Evolutionary conservation across 75 land plant species (phyloP).

Genomic region (Adiantum capillusveneris): DNA sequence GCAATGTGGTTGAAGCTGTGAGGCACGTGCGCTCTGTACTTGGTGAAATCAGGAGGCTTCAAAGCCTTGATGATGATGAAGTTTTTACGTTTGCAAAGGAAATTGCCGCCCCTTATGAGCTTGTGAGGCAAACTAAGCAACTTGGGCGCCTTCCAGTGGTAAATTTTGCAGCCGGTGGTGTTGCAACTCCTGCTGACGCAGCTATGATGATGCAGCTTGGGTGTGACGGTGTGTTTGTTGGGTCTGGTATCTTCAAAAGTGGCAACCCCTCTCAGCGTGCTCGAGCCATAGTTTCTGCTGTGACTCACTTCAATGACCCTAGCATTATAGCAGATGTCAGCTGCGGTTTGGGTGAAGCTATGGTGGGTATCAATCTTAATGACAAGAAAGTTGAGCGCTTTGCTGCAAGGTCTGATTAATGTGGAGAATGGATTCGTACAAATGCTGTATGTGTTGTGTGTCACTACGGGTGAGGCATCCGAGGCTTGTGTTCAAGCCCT

Average conservation of each 20-base stretch:
- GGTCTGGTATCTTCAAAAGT: conserved; percentile 92
- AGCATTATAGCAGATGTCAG: conserved; percentile 1
- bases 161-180: conserved; percentile 40
- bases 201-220: conserved; percentile 97
- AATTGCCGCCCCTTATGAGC: conserved; percentile 50
- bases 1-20: conserved; percentile 83
- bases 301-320: conserved; percentile 35
- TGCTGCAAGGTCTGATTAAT: conserved; percentile 62
- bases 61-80: conserved; percentile 31
- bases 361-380: conserved; percentile 84
- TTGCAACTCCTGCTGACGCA: conserved; percentile 68
- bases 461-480: too few species aligned
- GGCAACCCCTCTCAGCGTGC: conserved; percentile 68
- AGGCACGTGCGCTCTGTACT: conserved; percentile 55
- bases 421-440: too few species aligned
- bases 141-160: conserved; percentile 41
- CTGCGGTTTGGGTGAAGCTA: conserved; percentile 51
- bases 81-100: conserved; percentile 37
- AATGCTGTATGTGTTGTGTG: too few species aligned
- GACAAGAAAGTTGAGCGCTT: conserved; percentile 79
- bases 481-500: too few species aligned
- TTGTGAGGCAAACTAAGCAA: conserved; percentile 97
- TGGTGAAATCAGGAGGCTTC: conserved; percentile 32
- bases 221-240: conserved; percentile 92
- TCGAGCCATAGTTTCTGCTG: conserved; percentile 27